Evolutionary conservation across 1,284 basidiomycete species (phyloP).

Genomic region (Trichosporon sp.): DNA sequence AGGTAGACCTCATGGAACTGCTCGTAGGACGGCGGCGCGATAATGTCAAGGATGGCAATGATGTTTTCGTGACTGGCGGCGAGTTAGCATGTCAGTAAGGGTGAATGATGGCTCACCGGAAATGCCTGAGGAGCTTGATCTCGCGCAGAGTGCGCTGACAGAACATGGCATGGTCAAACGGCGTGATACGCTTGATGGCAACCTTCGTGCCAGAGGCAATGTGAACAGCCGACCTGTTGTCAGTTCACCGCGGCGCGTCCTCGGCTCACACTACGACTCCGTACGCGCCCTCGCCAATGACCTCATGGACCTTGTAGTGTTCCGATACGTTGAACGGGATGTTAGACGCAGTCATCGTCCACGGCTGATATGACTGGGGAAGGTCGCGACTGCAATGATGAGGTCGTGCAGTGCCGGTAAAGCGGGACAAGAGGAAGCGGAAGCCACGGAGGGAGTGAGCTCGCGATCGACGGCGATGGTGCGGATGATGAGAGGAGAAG

Average conservation of each 20-base stretch:
- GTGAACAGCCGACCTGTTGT: slow-evolving; percentile 72
- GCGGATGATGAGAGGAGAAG: slow-evolving; percentile 3
- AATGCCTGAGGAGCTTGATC: slow-evolving; percentile 85
- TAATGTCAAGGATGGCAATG: slow-evolving; percentile 92
- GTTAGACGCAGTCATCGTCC: slow-evolving; percentile 33
- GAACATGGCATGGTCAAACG: slow-evolving; percentile 92
- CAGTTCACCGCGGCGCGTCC: neutral
- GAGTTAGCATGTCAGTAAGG: neutral
- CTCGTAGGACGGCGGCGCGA: slow-evolving; percentile 83
- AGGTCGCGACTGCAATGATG: neutral
- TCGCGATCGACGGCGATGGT: neutral
- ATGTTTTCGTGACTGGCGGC: slow-evolving; percentile 64
- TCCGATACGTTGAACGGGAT: slow-evolving; percentile 53
- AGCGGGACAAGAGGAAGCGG: neutral
- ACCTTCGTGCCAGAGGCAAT: slow-evolving; percentile 76
- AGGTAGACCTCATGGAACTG: slow-evolving; percentile 81
- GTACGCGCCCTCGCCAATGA: slow-evolving; percentile 81
- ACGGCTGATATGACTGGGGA: neutral
- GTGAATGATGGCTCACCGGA: slow-evolving; percentile 57
- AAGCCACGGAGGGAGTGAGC: neutral
- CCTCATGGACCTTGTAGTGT: slow-evolving; percentile 84
- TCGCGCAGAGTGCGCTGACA: slow-evolving; percentile 82
- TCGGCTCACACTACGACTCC: slow-evolving; percentile 72
- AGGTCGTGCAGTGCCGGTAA: neutral
- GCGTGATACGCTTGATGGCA: slow-evolving; percentile 88